These are phyloP conservation scores for Dendrobium catenatum DNA, from an alignment of 106 monocot species.

Conservation along the genomic window DNA sequence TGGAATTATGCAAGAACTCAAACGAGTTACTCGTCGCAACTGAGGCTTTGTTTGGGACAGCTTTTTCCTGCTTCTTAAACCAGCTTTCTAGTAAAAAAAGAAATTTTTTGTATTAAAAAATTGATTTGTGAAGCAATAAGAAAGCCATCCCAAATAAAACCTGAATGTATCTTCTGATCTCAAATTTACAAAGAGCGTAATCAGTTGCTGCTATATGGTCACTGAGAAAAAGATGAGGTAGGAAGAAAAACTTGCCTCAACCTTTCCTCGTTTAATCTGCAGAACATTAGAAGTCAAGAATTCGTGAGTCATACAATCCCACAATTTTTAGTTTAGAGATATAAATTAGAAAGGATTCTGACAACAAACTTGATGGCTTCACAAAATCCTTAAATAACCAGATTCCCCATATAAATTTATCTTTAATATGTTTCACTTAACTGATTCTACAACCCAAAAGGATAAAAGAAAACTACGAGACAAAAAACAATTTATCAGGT, in stretches of 20 bases:
- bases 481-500: background rate
- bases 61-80: too few species aligned
- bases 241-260: constrained; percentile 46
- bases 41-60: too few species aligned
- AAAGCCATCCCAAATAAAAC: too few species aligned
- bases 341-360: background rate
- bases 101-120: too few species aligned
- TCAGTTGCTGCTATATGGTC: background rate
- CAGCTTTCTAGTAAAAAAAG: too few species aligned
- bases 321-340: background rate
- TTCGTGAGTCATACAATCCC: constrained; percentile 7
- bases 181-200: background rate
- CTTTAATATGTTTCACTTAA: background rate
- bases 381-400: background rate
- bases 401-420: background rate
- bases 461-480: background rate
- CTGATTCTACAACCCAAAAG: background rate
- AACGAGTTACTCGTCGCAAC: too few species aligned
- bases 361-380: too few species aligned
- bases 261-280: constrained; percentile 80
- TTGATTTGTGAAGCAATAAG: too few species aligned
- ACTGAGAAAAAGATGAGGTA: background rate
- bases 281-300: constrained; percentile 12
- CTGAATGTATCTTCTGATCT: background rate
- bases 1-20: too few species aligned